Conservation (phyloP, 345 rosid genomes). For the Syzygium aqueum region DNA sequence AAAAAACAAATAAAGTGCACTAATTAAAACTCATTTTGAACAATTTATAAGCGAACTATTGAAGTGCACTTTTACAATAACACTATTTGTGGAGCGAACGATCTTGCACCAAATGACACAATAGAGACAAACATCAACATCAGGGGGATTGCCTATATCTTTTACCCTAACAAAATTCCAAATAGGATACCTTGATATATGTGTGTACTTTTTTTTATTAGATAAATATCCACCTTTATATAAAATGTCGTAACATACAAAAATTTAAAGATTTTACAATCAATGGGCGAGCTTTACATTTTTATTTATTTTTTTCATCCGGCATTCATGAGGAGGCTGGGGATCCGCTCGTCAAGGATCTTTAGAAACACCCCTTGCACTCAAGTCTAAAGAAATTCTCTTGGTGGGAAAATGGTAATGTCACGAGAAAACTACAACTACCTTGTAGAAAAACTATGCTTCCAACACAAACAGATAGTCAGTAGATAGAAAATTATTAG, state of each 20-base stretch:
- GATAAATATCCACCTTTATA: not conserved
- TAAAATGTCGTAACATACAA: not conserved
- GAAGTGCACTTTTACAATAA: not conserved
- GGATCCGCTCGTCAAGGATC: not conserved
- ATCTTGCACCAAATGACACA: not conserved
- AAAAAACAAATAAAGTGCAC: not conserved
- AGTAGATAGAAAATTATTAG: not conserved
- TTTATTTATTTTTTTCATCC: not conserved
- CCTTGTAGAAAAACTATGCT: not conserved
- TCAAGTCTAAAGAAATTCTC: not conserved
- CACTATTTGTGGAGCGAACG: not conserved
- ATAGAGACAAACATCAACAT: not conserved
- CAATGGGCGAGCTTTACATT: accelerated
- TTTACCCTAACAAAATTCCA: not conserved
- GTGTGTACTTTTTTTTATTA: not conserved
- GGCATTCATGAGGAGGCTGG: not conserved
- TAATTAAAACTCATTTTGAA: not conserved
- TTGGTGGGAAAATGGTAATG: not conserved
- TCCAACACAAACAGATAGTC: not conserved
- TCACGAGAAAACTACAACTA: not conserved
- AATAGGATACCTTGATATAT: not conserved
- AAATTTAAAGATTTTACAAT: not conserved
- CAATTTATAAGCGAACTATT: not conserved
- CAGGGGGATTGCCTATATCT: not conserved
- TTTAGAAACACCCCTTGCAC: not conserved